Base-by-base conservation (phyloP, 108 stramenopile genomes). In the Conticribra weissflogii region DNA sequence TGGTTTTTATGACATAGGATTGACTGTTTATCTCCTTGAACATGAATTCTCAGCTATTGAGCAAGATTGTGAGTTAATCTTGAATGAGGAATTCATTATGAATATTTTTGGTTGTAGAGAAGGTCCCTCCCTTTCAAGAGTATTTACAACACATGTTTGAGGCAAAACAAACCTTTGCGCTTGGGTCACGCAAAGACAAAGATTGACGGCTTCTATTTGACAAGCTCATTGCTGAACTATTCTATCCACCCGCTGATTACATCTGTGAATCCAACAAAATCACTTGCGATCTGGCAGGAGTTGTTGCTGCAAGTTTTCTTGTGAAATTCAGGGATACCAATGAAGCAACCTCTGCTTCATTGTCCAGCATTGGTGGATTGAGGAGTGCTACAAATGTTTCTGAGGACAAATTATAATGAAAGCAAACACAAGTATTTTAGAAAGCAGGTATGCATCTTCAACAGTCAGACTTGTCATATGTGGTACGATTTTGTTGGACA, bases 51-150 rank as follows among this genome's bases (percentile, higher is more conserved):
- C 24, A 29, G 3, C 41, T 7, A 69, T 69, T 16, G 18, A 31
- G 3, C 22, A 59, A 41, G 36, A 69, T 28, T 34, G 57, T 0
- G 15, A 29, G 2, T n/a, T 48, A 4, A 32, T 58, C 9, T 4
- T 69, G 0, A 57, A 69, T 45, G 36, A 69, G 32, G 55, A 57
- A 4, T 69, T 59, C 32, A 46, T 44, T 55, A 58, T 69, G 64
- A 36, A 55, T 18, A 51, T 66, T 1, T 66, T 66, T 19, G 22
- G 19, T 23, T 25, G 27, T 8, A 24, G 58, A 0, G 3, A 41
- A 4, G 41, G 59, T n/a, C n/a, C n/a, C n/a, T n/a, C n/a, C n/a
- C n/a, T n/a, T n/a, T n/a, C n/a, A n/a, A n/a, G n/a, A n/a, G 41
- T 69, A 69, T 32, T 14, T 45, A 15, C 19, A 49, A 22, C 46